Base-by-base conservation (phyloP, 139 green algal genomes). In the Auxenochlorella pyrenoidosa region DNA sequence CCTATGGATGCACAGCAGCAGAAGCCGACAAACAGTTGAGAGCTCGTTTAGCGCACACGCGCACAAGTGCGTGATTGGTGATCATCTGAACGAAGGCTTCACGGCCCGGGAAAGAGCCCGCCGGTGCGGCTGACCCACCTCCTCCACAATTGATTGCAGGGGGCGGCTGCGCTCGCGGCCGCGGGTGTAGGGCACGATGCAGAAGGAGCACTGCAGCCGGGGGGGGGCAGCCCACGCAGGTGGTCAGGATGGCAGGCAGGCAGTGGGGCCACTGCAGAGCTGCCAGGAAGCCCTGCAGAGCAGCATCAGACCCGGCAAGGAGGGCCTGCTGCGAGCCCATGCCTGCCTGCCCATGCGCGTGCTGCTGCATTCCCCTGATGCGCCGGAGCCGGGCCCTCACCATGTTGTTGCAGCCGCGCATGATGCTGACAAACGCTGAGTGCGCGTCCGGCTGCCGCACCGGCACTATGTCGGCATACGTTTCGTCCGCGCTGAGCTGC, bases 341-440 rank as follows among this genome's bases (percentile, higher is more conserved):
- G n/a, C n/a, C n/a, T n/a, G n/a, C n/a, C n/a, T n/a, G n/a, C n/a
- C n/a, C n/a, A n/a, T n/a, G n/a, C n/a, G n/a, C n/a, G n/a, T n/a
- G n/a, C n/a, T n/a, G n/a, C n/a, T n/a, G n/a, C n/a, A n/a, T n/a
- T n/a, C n/a, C n/a, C n/a, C n/a, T n/a, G n/a, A n/a, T n/a, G n/a
- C n/a, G n/a, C n/a, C n/a, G n/a, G n/a, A n/a, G n/a, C n/a, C n/a
- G n/a, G n/a, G n/a, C n/a, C 73, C n/a, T 15, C 40, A 26, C 73
- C 73, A 59, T 95, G 91, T 98, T 98, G 92, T 97, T 96, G 93
- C 96, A 98, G 36, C 96, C 96, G 2, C 96, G 87, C 95, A 97
- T 98, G 91, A 98, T 95, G 78, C 88, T 94, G 12, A 98, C 84
- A 84, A 95, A 98, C 1, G 95, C 95, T 6, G 86, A 90, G 0